Evolutionary conservation across 768 basidiomycete genomes (phyloP).

Genomic region (Leccinum longicurvipes): DNA sequence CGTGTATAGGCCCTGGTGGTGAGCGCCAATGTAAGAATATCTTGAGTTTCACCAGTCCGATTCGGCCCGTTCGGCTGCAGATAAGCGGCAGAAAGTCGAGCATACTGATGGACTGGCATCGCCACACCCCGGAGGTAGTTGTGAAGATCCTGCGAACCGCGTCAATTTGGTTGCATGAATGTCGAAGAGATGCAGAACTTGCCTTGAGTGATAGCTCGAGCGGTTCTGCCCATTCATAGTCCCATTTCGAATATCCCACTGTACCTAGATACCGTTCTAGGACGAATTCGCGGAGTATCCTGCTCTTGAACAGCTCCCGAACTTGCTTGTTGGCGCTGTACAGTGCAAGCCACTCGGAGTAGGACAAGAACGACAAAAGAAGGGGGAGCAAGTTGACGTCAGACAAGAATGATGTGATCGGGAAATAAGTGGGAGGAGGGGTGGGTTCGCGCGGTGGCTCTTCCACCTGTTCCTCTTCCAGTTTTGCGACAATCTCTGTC

Average conservation of each 20-base stretch:
- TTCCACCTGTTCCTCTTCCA: constrained; percentile 12
- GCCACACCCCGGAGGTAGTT: constrained; percentile 79
- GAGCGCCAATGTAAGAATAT: constrained; percentile 50
- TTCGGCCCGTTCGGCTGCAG: constrained; percentile 45
- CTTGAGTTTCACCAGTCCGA: constrained; percentile 39
- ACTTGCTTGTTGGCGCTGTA: constrained; percentile 56
- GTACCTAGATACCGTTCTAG: constrained; percentile 66
- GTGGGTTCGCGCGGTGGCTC: constrained; percentile 21
- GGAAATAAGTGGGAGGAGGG: constrained; percentile 38
- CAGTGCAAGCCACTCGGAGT: constrained; percentile 67
- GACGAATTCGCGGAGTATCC: constrained; percentile 56
- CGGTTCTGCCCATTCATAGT: constrained; percentile 51
- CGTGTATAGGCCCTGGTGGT: constrained; percentile 75
- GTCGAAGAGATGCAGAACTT: constrained; percentile 19
- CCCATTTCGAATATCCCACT: constrained; percentile 74
- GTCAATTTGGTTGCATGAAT: constrained; percentile 6
- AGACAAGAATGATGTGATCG: constrained; percentile 54
- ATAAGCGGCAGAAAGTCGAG: constrained; percentile 54
- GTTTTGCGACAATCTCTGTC: constrained; percentile 29
- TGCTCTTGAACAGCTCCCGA: constrained; percentile 46
- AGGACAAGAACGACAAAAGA: constrained; percentile 63
- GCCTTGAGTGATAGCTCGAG: constrained; percentile 62
- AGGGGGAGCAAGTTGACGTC: constrained; percentile 48
- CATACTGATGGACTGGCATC: constrained; percentile 71
- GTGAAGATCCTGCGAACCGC: constrained; percentile 57